phyloP scores from a whole-genome alignment of 306 rosid genomes.

The Trifolium subterraneum region DNA sequence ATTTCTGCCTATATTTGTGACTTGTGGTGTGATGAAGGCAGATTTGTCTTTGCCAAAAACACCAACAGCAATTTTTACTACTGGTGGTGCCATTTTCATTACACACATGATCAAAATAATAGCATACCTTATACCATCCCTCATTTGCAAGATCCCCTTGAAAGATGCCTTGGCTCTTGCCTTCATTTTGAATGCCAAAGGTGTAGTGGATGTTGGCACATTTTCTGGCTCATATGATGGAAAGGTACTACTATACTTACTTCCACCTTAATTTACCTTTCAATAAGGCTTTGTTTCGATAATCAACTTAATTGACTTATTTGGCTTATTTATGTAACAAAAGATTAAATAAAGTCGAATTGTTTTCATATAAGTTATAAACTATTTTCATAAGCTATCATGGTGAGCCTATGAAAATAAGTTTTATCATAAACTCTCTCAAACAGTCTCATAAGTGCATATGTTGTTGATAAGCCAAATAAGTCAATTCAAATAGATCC shows the following conservation, averaged over 20 bases:
- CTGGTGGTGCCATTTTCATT: background rate
- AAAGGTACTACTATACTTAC: slow-evolving; percentile 2
- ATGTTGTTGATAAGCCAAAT: background rate
- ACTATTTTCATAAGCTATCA: background rate
- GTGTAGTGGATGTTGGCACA: slow-evolving; percentile 46
- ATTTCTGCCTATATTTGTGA: slow-evolving; percentile 60
- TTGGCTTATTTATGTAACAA: background rate
- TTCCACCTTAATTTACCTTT: slow-evolving; percentile 19
- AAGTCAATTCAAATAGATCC: background rate
- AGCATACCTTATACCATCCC: slow-evolving; percentile 18
- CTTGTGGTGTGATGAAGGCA: slow-evolving; percentile 47
- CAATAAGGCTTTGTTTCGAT: background rate
- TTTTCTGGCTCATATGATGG: slow-evolving; percentile 20
- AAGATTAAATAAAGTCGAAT: background rate
- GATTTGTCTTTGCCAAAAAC: slow-evolving; percentile 22
- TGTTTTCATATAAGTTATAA: background rate
- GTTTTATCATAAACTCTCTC: background rate
- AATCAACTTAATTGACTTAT: background rate
- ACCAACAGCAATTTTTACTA: accelerated
- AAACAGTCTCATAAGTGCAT: background rate
- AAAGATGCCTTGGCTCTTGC: slow-evolving; percentile 51
- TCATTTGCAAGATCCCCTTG: slow-evolving; percentile 46
- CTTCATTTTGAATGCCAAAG: slow-evolving; percentile 58
- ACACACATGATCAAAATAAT: slow-evolving; percentile 37
- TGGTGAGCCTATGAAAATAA: background rate